Percentiles rank a stretch among this genome's conserved stretches.
Evolutionary conservation across 2,329 filamentous ascomycete genomes (phyloP).

Genomic region (Aureobasidium sp.): DNA sequence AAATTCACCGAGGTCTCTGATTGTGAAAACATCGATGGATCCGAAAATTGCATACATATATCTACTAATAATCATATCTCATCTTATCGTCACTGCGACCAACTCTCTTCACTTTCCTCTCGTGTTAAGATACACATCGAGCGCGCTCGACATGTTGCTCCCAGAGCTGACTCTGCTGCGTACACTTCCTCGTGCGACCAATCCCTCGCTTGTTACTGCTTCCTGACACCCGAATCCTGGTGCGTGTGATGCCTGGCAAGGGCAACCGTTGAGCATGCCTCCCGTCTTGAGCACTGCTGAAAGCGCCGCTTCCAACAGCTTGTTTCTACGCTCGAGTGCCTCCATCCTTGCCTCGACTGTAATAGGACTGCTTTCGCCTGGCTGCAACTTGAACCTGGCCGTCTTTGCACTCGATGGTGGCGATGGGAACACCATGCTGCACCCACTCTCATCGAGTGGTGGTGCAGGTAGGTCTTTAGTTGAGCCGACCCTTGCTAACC

Average conservation of each 20-base stretch:
- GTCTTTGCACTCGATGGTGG: constrained; percentile 12
- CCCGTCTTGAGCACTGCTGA: constrained; percentile 31
- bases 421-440: not conserved
- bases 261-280: constrained; percentile 24
- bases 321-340: constrained; percentile 31
- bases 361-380: not conserved
- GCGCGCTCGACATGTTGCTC: constrained; percentile 24
- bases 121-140: constrained; percentile 29
- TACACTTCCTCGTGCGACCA: constrained; percentile 15
- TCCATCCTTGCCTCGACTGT: constrained; percentile 27
- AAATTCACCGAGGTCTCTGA: not conserved
- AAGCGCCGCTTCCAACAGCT: constrained; percentile 31
- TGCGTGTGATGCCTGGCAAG: constrained; percentile 12
- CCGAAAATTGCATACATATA: constrained; percentile 5
- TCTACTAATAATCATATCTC: not conserved
- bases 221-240: not conserved
- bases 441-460: not conserved
- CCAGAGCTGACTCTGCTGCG: constrained; percentile 18
- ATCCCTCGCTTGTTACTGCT: not conserved
- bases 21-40: not conserved
- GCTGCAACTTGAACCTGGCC: not conserved
- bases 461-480: constrained; percentile 7
- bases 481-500: not conserved
- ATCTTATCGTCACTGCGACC: not conserved
- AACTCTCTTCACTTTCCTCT: constrained; percentile 12